Evolutionary conservation across 805 yeast species (phyloP), one percentile per base, ranked within the genome.

Genomic region (Cyberlindnera mrakii): DNA sequence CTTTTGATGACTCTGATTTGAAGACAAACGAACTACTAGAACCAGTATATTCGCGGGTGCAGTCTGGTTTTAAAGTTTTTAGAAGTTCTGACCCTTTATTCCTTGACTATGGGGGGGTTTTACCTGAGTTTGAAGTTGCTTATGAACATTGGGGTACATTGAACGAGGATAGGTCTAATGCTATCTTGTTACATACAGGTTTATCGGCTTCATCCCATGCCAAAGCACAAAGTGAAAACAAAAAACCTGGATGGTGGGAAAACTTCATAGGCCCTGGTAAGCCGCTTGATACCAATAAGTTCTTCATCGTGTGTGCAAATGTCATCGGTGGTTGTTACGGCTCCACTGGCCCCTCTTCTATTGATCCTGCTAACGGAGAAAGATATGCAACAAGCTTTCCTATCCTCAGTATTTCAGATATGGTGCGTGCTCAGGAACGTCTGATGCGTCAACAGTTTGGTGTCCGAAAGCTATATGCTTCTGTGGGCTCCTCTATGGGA

Each of bases 251-350:
- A 14, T 90, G 97, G 97, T 90, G 97, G 97, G 96, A 90, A 58
- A 74, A 79, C 45, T 89, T 89, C 63, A 87, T 90, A 41, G 97
- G 97, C 0, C 86, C 96, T 1, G 89, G 82, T 1, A 54, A 60
- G 6, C 78, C 84, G 49, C 60, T 90, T 41, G 97, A 90, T 58
- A 89, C 97, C 1, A 65, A 83, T 54, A 82, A 81, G 60, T 87
- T 74, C 63, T 87, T 87, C 59, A 77, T 90, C 5, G 77, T 90
- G 7, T 90, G 97, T 64, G 85, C 96, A 1, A 90, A 90, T 59
- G 96, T 88, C 5, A 70, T 90, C 35, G 97, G 96, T 6, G 96
- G 97, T 1, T 90, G 97, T 63, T 90, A 83, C 62, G 97, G 97
- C 3, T 83, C 95, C 6, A 89, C 97, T 0, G 97, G 97, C 0